Base-by-base conservation (phyloP, 805 yeast genomes). In the Kazachstania taianensis region DNA sequence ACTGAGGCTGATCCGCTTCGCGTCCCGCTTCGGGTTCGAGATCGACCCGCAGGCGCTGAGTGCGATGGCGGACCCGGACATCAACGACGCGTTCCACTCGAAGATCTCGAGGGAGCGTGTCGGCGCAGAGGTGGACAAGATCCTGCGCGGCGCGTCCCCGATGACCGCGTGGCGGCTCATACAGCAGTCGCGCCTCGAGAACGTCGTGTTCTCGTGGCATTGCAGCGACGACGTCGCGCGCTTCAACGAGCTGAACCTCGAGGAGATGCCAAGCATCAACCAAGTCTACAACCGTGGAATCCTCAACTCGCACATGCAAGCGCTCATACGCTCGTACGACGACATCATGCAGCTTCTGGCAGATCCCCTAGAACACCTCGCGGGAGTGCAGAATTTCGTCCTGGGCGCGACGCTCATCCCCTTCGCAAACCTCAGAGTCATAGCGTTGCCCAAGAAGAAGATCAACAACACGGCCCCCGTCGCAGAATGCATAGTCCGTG, bases 21-120 rank as follows among this genome's bases (percentile, higher is more conserved):
- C 95, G 0, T 69, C 83, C 23, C 73, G 84, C 38, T 84, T 81
- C 50, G 67, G 73, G 32, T 92, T 87, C 52, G 47, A 46, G 1
- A 69, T 92, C 22, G 94, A 78, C 7, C 47, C 54, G 0, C 70
- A 67, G 0, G 74, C 87, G 0, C 51, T 73, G 22, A 48, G 59
- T 1, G 81, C 89, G 0, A 86, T 92, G 94, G 63, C 56, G 24
- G 66, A 69, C 25, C 57, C 61, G 1, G 69, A 66, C 7, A 75
- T 89, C 35, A 75, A 72, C 43, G 42, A 52, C 0, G 77, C 82
- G 2, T 66, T 92, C 32, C 56, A 67, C 14, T 66, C 70, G 20
- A 92, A 92, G 50, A 86, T 92, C 33, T 82, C 94, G 38, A 68
- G 92, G 36, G 98, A 92, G 56, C 68, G 98, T 43, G 75, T 92